A percentile compares a stretch with the other conserved stretches of the same genome.
Conservation (phyloP, 768 basidiomycete species). For the Agaricus bisporus region DNA sequence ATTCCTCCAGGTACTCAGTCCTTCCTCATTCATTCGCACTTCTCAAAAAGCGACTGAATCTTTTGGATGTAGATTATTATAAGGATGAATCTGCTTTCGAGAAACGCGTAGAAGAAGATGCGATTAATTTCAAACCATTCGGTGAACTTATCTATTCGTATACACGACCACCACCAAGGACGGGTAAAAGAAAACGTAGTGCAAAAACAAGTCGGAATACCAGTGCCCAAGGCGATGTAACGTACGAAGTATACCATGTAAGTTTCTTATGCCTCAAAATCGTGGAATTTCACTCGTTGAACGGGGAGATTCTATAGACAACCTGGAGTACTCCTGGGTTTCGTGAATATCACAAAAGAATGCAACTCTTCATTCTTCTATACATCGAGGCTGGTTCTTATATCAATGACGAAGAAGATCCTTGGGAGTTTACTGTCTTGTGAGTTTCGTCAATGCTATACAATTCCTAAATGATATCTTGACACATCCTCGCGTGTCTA, state of each 20-base stretch:
- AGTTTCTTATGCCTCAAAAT: conserved; percentile 20
- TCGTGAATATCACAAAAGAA: conserved; percentile 81
- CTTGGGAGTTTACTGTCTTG: conserved; percentile 91
- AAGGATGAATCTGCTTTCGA: conserved; percentile 64
- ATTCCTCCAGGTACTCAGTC: conserved; percentile 59
- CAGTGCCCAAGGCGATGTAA: conserved; percentile 45
- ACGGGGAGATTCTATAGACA: conserved; percentile 38
- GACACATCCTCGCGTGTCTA: conserved; percentile 21
- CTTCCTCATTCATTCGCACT: not conserved
- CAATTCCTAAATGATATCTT: not conserved
- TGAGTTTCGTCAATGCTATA: conserved; percentile 33
- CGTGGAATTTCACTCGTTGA: not conserved
- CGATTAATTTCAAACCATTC: conserved; percentile 67
- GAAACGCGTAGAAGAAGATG: conserved; percentile 68
- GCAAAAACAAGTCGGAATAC: conserved; percentile 10
- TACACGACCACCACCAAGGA: conserved; percentile 44
- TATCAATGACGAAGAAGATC: conserved; percentile 88
- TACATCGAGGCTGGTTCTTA: conserved; percentile 97
- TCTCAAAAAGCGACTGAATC: not conserved
- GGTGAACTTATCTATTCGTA: conserved; percentile 79
- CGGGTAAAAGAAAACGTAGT: conserved; percentile 50
- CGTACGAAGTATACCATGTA: conserved; percentile 90
- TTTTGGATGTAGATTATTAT: conserved; percentile 50
- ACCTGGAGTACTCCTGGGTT: conserved; percentile 87
- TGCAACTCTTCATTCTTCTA: conserved; percentile 91